Conservation (phyloP, 2,329 filamentous ascomycete species). For the Fusarium penzigii region DNA sequence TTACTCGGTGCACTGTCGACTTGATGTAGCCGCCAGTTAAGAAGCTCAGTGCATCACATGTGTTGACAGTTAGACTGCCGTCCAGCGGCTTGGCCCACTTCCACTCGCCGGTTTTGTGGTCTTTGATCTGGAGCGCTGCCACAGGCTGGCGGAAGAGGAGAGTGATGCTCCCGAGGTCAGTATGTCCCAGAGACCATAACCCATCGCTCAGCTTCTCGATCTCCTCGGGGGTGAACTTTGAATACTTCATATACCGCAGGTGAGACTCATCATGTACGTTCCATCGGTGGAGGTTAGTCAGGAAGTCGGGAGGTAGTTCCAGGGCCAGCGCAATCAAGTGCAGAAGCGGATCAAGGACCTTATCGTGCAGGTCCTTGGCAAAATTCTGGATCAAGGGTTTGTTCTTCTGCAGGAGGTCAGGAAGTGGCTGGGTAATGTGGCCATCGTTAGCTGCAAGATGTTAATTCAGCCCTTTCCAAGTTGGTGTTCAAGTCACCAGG, state of each 20-base stretch:
- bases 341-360: constrained; percentile 57
- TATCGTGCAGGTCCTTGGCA: constrained; percentile 46
- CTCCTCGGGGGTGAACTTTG: constrained; percentile 46
- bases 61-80: constrained; percentile 52
- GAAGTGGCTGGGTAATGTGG: too few species aligned
- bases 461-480: constrained; percentile 48
- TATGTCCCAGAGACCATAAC: too few species aligned
- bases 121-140: constrained; percentile 53
- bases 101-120: constrained; percentile 44
- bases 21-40: constrained; percentile 38
- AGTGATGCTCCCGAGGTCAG: constrained; percentile 56
- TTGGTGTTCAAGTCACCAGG: constrained; percentile 37
- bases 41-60: constrained; percentile 48
- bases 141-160: constrained; percentile 60
- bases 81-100: constrained; percentile 49
- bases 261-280: constrained; percentile 58
- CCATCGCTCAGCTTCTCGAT: constrained; percentile 30
- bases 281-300: constrained; percentile 52
- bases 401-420: too few species aligned
- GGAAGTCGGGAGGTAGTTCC: constrained; percentile 60
- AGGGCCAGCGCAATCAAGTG: constrained; percentile 63
- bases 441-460: constrained; percentile 33
- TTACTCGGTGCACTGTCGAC: too few species aligned
- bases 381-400: constrained; percentile 51
- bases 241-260: constrained; percentile 62